Percentiles rank a stretch among this genome's conserved stretches.
Conservation (phyloP, 768 basidiomycete genomes). For the Podaxis sp. region DNA sequence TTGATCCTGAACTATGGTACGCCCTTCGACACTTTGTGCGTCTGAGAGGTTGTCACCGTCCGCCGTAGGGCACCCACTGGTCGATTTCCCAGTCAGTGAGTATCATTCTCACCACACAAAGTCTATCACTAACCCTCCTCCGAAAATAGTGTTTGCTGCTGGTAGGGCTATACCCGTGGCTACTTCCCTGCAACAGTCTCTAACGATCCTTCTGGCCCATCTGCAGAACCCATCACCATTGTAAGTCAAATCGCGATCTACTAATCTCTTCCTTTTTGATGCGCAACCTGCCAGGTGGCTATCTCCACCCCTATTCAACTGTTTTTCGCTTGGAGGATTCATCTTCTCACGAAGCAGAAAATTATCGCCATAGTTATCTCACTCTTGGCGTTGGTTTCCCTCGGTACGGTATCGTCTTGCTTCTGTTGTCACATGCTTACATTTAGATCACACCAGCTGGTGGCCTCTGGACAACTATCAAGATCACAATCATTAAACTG, state of each 20-base stretch:
- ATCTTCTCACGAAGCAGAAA: constrained; percentile 32
- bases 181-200: background rate
- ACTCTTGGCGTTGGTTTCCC: constrained; percentile 29
- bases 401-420: constrained; percentile 22
- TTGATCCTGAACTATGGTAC: constrained; percentile 34
- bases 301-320: constrained; percentile 45
- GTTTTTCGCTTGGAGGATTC: constrained; percentile 41
- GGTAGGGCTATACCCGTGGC: constrained; percentile 15
- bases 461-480: constrained; percentile 36
- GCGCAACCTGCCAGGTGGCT: constrained; percentile 24
- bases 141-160: constrained; percentile 23
- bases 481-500: constrained; percentile 28
- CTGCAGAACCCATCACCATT: constrained; percentile 27
- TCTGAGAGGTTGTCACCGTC: background rate
- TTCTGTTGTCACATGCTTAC: background rate
- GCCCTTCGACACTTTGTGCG: constrained; percentile 7
- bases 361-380: constrained; percentile 29
- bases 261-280: background rate
- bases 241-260: constrained; percentile 15
- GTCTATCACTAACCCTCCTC: background rate
- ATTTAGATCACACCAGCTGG: constrained; percentile 23
- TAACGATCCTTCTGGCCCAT: background rate
- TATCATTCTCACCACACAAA: constrained; percentile 6
- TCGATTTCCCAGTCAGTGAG: constrained; percentile 28
- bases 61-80: constrained; percentile 25